Percentiles rank a stretch among this genome's conserved stretches.
Conservation (phyloP, 257 asterid species). For the Agastache rugosa region DNA sequence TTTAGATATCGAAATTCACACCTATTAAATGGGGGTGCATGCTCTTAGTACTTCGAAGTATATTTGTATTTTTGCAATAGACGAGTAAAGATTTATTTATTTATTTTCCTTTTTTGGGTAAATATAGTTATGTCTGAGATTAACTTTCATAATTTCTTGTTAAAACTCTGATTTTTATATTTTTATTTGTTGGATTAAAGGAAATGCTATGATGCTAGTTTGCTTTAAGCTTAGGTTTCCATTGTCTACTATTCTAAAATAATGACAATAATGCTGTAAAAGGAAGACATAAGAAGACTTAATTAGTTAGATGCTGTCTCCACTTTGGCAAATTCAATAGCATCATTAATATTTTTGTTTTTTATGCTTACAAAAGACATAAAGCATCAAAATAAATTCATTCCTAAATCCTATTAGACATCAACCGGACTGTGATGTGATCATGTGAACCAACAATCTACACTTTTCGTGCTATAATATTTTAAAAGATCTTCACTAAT, state of each 20-base stretch:
- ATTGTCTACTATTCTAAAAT: conserved; percentile 25
- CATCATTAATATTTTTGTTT: not conserved
- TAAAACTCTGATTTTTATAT: not conserved
- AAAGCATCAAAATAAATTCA: conserved; percentile 8
- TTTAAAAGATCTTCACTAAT: not conserved
- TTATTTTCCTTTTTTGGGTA: too few species aligned
- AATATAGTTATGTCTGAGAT: not conserved
- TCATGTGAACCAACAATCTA: not conserved
- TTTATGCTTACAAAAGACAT: not conserved
- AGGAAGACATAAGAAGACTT: conserved; percentile 13
- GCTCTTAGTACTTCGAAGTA: too few species aligned
- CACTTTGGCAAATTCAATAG: conserved; percentile 15
- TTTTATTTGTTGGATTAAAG: not conserved
- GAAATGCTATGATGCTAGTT: conserved; percentile 22
- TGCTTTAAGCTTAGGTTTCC: conserved; percentile 30
- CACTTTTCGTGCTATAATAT: not conserved
- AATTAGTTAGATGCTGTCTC: conserved; percentile 25
- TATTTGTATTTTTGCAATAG: too few species aligned
- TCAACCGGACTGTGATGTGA: not conserved
- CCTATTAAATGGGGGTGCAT: too few species aligned
- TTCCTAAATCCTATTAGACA: not conserved
- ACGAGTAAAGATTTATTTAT: too few species aligned
- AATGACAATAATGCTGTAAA: conserved; percentile 2
- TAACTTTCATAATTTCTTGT: not conserved
- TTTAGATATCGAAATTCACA: too few species aligned